These are phyloP conservation scores for Cryomyces minteri DNA, from an alignment of 495 filamentous ascomycete species.

Conservation along the genomic window DNA sequence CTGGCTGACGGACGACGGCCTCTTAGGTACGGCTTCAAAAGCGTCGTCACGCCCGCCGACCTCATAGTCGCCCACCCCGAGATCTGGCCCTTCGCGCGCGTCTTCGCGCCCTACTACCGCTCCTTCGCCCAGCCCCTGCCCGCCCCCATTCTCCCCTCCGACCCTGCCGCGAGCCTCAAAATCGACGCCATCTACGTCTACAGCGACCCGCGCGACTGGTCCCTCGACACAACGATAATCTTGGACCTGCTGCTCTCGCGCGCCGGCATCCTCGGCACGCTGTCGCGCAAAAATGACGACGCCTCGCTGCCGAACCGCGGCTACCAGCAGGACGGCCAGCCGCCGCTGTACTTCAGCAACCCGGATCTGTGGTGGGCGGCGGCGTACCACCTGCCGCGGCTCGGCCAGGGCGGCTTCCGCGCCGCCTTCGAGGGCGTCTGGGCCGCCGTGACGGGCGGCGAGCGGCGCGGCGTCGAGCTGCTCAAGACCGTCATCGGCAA, in stretches of 20 bases:
- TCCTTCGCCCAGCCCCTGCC: constrained; percentile 44
- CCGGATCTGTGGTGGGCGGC: constrained; percentile 82
- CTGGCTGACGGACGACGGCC: too few relatives aligned
- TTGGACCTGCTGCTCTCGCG: constrained; percentile 62
- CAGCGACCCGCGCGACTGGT: constrained; percentile 90
- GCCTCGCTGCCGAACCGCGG: constrained; percentile 44
- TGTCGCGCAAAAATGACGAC: constrained; percentile 39
- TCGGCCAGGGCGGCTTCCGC: constrained; percentile 87
- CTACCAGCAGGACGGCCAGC: constrained; percentile 63
- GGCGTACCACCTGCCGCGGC: constrained; percentile 61
- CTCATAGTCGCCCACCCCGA: constrained; percentile 52
- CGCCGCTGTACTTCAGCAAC: constrained; percentile 72
- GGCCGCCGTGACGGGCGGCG: constrained; percentile 48
- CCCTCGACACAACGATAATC: constrained; percentile 66
- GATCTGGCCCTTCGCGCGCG: constrained; percentile 64
- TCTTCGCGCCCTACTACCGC: constrained; percentile 40
- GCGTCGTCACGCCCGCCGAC: constrained; percentile 73
- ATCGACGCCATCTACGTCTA: constrained; percentile 78
- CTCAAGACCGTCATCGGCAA: constrained; percentile 64
- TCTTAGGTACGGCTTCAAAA: constrained; percentile 59
- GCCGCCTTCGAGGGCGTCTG: constrained; percentile 64
- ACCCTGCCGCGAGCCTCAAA: constrained; percentile 34
- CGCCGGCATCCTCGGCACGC: constrained; percentile 57
- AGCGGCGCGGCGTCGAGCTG: constrained; percentile 34
- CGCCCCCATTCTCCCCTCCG: constrained; percentile 14